phyloP scores from a whole-genome alignment of 257 asterid genomes.

The Penstemon newberryi region DNA sequence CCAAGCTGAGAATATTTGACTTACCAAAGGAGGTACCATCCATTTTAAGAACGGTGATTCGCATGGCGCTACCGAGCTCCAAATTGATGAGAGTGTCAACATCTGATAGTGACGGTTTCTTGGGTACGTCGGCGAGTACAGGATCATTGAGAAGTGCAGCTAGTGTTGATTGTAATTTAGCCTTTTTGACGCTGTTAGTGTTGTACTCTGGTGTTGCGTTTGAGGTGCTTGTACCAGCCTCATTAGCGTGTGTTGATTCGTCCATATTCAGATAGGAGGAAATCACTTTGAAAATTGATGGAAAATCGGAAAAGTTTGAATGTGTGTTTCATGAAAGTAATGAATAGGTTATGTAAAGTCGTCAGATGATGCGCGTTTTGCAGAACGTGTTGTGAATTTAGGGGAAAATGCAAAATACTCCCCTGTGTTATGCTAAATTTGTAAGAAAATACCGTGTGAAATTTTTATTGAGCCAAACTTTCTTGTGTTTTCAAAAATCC shows the following conservation, averaged over 20 bases:
- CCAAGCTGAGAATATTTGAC: conserved; percentile 20
- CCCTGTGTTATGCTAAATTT: no score
- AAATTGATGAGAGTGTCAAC: conserved; percentile 87
- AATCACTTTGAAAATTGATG: no score
- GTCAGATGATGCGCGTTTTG: no score
- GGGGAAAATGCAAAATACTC: no score
- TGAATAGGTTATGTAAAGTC: no score
- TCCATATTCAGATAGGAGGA: conserved; percentile 33
- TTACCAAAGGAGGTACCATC: conserved; percentile 68
- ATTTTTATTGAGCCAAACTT: no score
- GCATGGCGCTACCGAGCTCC: conserved; percentile 98
- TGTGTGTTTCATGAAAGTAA: no score
- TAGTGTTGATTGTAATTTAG: conserved; percentile 64
- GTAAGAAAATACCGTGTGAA: no score
- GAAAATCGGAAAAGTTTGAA: no score
- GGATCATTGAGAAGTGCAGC: conserved; percentile 82
- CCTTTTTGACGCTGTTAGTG: conserved; percentile 60
- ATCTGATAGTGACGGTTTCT: conserved; percentile 64
- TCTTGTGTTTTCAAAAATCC: no score
- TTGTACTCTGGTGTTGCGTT: conserved; percentile 51
- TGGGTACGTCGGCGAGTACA: conserved; percentile 76
- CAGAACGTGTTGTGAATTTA: no score
- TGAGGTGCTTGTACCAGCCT: conserved; percentile 22
- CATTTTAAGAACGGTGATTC: conserved; percentile 65
- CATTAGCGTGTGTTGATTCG: conserved; percentile 36